Conservation (phyloP, 345 rosid species). For the Sisymbrium altissimum region DNA sequence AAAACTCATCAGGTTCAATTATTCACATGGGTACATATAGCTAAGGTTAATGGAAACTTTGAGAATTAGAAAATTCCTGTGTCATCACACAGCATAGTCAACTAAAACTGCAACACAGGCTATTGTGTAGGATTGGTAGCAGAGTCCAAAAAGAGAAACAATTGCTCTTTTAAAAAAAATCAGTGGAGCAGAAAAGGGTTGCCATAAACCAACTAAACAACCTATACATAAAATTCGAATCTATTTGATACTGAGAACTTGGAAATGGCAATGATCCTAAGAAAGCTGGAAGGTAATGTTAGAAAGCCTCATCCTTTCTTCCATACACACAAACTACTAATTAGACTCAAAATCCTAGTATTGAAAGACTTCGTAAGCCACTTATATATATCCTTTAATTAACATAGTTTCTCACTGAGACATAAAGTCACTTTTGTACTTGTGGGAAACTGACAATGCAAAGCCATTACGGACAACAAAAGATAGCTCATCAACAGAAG, state of each 20-base stretch:
- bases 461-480: neutral
- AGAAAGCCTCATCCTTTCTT: neutral
- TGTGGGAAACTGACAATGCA: too few species aligned
- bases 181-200: neutral
- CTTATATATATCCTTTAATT: too few species aligned
- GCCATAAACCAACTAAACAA: neutral
- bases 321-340: neutral
- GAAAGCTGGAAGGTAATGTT: neutral
- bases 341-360: neutral
- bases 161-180: neutral
- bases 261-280: neutral
- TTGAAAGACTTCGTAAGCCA: neutral
- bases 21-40: neutral
- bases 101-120: too few species aligned
- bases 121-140: too few species aligned
- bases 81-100: too few species aligned
- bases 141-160: neutral
- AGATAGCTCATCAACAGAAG: constrained; percentile 7
- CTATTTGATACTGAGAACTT: neutral
- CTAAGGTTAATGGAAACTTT: too few species aligned
- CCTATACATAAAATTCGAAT: neutral
- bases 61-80: too few species aligned
- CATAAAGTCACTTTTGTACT: neutral
- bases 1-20: neutral
- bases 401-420: too few species aligned